A percentile compares a stretch with the other conserved stretches of the same genome.
Evolutionary conservation across 805 yeast species (phyloP).

Genomic region (Wickerhamomyces queroliae): DNA sequence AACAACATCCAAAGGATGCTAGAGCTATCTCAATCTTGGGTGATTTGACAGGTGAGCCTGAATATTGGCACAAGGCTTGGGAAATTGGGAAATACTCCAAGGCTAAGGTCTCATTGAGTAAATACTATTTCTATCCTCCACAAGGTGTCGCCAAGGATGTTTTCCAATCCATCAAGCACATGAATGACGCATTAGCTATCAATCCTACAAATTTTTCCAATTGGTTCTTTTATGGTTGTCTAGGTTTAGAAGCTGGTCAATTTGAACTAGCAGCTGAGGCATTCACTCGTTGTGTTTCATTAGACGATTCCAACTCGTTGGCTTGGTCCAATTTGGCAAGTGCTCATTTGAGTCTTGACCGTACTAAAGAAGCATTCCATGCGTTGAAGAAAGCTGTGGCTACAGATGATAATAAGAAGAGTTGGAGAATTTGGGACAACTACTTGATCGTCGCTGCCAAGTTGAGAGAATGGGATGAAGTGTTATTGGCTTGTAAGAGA

Average conservation of each 20-base stretch:
- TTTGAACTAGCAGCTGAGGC: constrained; percentile 85
- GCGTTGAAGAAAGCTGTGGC: constrained; percentile 80
- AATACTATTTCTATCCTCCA: constrained; percentile 66
- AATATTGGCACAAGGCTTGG: constrained; percentile 85
- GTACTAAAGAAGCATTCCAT: constrained; percentile 71
- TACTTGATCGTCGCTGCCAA: constrained; percentile 76
- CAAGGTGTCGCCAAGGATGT: constrained; percentile 49
- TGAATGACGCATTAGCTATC: constrained; percentile 66
- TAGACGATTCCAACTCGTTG: constrained; percentile 74
- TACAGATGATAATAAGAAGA: constrained; percentile 58
- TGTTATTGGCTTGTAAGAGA: constrained; percentile 64
- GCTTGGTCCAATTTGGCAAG: constrained; percentile 93
- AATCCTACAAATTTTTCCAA: constrained; percentile 74
- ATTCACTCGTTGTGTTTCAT: constrained; percentile 81
- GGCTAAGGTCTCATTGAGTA: constrained; percentile 81
- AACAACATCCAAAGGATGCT: constrained; percentile 63
- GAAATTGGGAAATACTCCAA: constrained; percentile 71
- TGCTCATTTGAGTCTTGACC: constrained; percentile 59
- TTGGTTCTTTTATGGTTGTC: constrained; percentile 91
- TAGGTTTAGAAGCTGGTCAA: constrained; percentile 69
- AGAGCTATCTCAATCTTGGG: constrained; percentile 82
- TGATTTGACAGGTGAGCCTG: constrained; percentile 73
- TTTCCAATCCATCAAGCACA: constrained; percentile 51
- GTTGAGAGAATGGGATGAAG: constrained; percentile 86
- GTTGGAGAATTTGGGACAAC: constrained; percentile 92